Percentiles rank a stretch among this genome's conserved stretches.
Conservation (phyloP, 1,139 yeast genomes). For the Taphrina pruni region DNA sequence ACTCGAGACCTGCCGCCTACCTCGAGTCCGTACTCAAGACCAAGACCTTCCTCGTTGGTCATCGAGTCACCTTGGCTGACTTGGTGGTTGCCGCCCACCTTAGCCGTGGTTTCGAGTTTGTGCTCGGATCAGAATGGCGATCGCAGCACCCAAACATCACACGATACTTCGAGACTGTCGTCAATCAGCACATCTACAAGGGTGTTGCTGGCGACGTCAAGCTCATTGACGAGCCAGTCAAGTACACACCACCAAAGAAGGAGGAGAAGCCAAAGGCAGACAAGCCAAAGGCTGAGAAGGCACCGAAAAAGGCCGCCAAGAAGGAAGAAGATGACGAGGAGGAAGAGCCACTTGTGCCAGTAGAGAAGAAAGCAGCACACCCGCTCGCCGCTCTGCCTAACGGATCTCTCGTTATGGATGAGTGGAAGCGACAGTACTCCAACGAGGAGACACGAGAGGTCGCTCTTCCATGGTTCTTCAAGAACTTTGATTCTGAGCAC, state of each 20-base stretch:
- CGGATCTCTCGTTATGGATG: conserved; percentile 68
- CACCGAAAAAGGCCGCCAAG: conserved; percentile 30
- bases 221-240: conserved; percentile 54
- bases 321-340: conserved; percentile 42
- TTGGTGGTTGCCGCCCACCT: conserved; percentile 66
- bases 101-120: conserved; percentile 67
- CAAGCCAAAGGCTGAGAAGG: conserved; percentile 46
- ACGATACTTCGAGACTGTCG: conserved; percentile 87
- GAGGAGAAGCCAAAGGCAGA: conserved; percentile 50
- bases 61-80: conserved; percentile 86
- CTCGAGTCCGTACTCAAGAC: conserved; percentile 70
- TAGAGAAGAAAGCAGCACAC: conserved; percentile 64
- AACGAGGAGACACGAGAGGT: conserved; percentile 95
- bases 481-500: conserved; percentile 87
- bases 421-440: conserved; percentile 96
- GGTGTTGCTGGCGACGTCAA: conserved; percentile 52
- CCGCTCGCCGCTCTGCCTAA: conserved; percentile 87
- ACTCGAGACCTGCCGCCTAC: conserved; percentile 51
- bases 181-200: conserved; percentile 62
- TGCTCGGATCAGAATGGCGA: conserved; percentile 82
- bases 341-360: conserved; percentile 44
- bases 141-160: conserved; percentile 70
- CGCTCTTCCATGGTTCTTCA: conserved; percentile 99
- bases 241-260: conserved; percentile 79
- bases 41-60: conserved; percentile 89